Conservation (phyloP, 345 rosid genomes). For the Kernera saxatilis region DNA sequence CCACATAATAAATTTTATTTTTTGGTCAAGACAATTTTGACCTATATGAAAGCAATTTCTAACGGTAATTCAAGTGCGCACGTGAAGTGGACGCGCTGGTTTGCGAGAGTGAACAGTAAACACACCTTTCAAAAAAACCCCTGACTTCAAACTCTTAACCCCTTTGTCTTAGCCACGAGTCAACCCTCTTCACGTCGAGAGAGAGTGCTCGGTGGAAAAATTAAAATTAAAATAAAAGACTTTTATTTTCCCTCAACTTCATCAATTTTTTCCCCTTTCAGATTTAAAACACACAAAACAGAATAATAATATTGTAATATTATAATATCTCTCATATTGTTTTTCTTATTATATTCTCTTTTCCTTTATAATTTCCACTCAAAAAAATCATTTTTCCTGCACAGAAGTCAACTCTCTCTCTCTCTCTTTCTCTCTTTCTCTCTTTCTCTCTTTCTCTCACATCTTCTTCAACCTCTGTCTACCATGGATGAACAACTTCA, state of each 20-base stretch:
- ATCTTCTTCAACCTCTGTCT: conserved; percentile 26
- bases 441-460: too few relatives aligned
- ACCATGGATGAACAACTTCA: conserved; percentile 30
- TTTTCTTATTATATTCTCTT: conserved; percentile 9
- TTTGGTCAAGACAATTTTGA: too few relatives aligned
- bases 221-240: neutral
- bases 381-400: conserved; percentile 19
- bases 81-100: neutral
- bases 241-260: neutral
- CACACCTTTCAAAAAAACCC: neutral
- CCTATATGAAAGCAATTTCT: neutral
- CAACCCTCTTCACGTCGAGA: conserved; percentile 25
- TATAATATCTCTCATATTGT: conserved; percentile 1
- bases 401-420: conserved; percentile 66
- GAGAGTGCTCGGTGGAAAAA: neutral
- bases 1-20: too few relatives aligned
- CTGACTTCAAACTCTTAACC: neutral
- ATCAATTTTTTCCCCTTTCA: neutral
- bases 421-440: conserved; percentile 37
- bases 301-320: conserved; percentile 22
- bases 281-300: neutral
- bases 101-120: neutral
- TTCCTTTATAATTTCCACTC: conserved; percentile 24
- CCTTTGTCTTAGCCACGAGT: conserved; percentile 15
- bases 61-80: neutral